Evolutionary conservation across 768 basidiomycete species (phyloP).

Genomic region (Pleurotus tuber-regium): DNA sequence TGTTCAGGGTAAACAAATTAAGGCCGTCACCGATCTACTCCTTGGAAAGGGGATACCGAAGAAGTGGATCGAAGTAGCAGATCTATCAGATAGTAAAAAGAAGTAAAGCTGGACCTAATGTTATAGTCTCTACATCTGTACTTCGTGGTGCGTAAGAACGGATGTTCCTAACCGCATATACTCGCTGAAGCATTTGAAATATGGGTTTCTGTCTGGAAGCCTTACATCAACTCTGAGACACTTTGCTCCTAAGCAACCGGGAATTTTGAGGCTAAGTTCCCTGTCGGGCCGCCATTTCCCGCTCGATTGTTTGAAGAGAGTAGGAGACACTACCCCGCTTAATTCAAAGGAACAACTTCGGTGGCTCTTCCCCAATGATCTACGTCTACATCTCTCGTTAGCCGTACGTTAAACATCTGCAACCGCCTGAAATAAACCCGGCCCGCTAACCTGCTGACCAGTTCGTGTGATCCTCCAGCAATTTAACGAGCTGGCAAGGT

Average conservation of each 20-base stretch:
- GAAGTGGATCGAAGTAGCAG: conserved; percentile 68
- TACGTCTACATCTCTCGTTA: no score
- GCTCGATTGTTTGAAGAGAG: background rate
- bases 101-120: no score
- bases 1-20: conserved; percentile 83
- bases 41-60: conserved; percentile 72
- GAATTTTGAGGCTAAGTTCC: background rate
- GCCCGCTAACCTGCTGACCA: conserved; percentile 8
- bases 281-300: background rate
- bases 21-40: conserved; percentile 64
- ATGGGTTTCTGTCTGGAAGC: no score
- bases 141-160: background rate
- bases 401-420: no score
- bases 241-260: background rate
- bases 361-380: background rate
- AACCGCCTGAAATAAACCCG: background rate
- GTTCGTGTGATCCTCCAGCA: conserved; percentile 4
- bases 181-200: no score
- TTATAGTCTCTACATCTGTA: no score
- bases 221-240: background rate
- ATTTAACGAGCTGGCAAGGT: background rate
- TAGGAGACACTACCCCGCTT: no score
- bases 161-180: no score
- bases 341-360: background rate
- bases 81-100: conserved; percentile 48